Evolutionary conservation across 345 rosid genomes (phyloP).

Genomic region (Diplotaxis tenuifolia): DNA sequence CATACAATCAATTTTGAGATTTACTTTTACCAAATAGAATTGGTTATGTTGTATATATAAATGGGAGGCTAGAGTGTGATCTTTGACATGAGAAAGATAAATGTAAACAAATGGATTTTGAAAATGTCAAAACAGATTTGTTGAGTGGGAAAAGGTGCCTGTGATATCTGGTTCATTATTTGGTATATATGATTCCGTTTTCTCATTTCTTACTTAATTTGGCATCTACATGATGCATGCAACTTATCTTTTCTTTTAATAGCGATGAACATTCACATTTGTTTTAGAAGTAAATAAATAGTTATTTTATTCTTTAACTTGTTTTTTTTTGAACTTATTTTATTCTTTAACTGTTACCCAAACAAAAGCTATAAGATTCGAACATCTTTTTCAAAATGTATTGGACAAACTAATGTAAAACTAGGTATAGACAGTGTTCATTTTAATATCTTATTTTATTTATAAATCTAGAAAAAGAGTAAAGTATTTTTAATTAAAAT

Average conservation of each 20-base stretch:
- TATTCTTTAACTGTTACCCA: neutral
- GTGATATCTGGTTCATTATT: conserved; percentile 29
- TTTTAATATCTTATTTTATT: too few relatives aligned
- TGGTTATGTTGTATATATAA: conserved; percentile 12
- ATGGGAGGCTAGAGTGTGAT: conserved; percentile 19
- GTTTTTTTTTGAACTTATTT: too few relatives aligned
- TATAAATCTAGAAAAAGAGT: neutral
- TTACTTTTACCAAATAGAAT: conserved; percentile 19
- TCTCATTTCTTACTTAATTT: conserved; percentile 24
- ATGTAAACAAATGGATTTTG: conserved; percentile 19
- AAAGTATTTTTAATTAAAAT: neutral
- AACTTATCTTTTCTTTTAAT: conserved; percentile 16
- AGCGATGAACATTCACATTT: conserved; percentile 9
- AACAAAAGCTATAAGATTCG: neutral
- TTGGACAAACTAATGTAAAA: neutral
- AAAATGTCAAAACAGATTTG: conserved; percentile 38
- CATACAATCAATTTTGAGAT: conserved; percentile 4
- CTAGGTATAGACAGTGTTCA: too few relatives aligned
- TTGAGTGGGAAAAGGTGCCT: conserved; percentile 32
- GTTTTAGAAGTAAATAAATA: neutral
- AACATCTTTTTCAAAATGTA: neutral
- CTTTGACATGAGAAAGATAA: conserved; percentile 27
- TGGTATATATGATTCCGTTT: conserved; percentile 35
- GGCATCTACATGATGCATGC: conserved; percentile 23
- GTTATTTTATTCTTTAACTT: too few relatives aligned